Evolutionary conservation across 805 yeast genomes (phyloP).

Genomic region (Yueomyces sinensis): DNA sequence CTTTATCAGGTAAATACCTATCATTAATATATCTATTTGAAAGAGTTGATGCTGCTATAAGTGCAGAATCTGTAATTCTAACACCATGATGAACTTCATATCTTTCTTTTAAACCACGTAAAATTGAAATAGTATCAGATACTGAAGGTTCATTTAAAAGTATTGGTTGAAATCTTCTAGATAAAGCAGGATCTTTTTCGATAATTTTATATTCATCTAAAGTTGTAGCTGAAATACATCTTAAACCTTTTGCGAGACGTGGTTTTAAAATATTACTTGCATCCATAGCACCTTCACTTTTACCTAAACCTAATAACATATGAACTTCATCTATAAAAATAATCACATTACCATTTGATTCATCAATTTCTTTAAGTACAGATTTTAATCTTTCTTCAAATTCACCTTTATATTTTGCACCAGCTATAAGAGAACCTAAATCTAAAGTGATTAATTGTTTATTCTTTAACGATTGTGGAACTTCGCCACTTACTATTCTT

Average conservation of each 20-base stretch:
- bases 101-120: conserved; percentile 85
- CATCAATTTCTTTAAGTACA: conserved; percentile 74
- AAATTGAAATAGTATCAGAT: conserved; percentile 78
- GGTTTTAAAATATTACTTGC: conserved; percentile 91
- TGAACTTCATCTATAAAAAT: conserved; percentile 88
- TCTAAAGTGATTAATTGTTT: conserved; percentile 77
- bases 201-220: conserved; percentile 88
- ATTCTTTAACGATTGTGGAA: conserved; percentile 85
- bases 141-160: conserved; percentile 78
- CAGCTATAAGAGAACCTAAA: conserved; percentile 79
- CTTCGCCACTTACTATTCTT: conserved; percentile 80
- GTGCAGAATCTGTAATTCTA: conserved; percentile 79
- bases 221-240: conserved; percentile 95
- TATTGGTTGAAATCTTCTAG: conserved; percentile 88
- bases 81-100: conserved; percentile 98
- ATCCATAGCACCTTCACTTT: conserved; percentile 89
- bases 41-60: conserved; percentile 86
- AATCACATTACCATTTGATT: conserved; percentile 60
- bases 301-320: conserved; percentile 78
- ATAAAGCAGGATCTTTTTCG: conserved; percentile 91
- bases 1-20: conserved; percentile 87
- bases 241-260: conserved; percentile 84
- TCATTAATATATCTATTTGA: conserved; percentile 86
- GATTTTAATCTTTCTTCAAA: conserved; percentile 81
- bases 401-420: conserved; percentile 93